Base-by-base conservation (phyloP, 352 stramenopile genomes). In the Plasmopara viticola region DNA sequence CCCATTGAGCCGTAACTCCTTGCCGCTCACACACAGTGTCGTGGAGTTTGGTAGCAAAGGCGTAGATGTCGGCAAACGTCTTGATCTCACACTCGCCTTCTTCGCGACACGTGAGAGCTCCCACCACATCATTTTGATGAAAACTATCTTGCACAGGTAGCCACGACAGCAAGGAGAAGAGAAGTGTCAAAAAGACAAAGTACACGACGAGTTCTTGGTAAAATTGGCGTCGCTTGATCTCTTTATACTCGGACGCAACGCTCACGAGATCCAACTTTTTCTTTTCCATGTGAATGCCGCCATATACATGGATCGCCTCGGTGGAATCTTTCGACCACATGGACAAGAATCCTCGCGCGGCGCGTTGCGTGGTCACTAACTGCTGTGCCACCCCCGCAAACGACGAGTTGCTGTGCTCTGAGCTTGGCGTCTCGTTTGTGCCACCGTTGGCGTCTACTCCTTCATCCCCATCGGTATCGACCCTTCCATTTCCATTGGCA, bases 121-220 rank as follows among this genome's bases (percentile, higher is more conserved):
- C 82, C 12, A 91, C 80, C 4, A 91, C 84, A 38, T 93, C 80
- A 53, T 90, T 93, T 46, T 94, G 84, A 43, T 93, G 66, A 56
- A 84, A 94, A 56, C 75, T 90, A 20, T 86, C 78, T 46, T 91
- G 67, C 31, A 94, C 81, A 0, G 84, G 84, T 9, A 94, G 63
- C 78, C 80, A 89, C 18, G 60, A 70, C 17, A 94, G 66, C 34
- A 90, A 57, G 37, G 78, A 86, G 51, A 94, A 91, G 52, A 94
- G 81, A 6, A 94, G 44, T 42, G 55, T 58, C 14, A 94, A 53
- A 35, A 94, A 93, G 0, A 88, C 62, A 44, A 89, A 58, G 63
- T 94, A 93, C 8, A 94, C 84, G 14, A 94, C 62, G 5, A 94
- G 67, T 47, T 94, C 84, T 54, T 94, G 78, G 74, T 94, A 94